Conservation (phyloP, 192 early-diverging fungal species). For the Coemansia sp. region DNA sequence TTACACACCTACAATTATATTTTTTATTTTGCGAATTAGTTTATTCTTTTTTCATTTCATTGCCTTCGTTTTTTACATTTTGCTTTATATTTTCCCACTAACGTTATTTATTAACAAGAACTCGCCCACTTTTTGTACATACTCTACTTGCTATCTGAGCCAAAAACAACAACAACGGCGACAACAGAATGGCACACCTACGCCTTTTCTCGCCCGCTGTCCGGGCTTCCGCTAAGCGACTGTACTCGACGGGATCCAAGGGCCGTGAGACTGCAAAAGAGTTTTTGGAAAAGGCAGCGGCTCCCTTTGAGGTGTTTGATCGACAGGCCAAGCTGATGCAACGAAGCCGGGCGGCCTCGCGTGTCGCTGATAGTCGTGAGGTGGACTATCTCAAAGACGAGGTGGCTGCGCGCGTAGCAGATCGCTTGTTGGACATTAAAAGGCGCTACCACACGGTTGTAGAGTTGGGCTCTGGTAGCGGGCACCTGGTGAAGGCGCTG, state of each 20-base stretch:
- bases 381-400: constrained; percentile 94
- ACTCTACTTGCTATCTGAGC: too few relatives aligned
- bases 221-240: neutral
- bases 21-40: too few relatives aligned
- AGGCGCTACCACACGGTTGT: constrained; percentile 79
- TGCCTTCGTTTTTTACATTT: too few relatives aligned
- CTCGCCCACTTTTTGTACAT: too few relatives aligned
- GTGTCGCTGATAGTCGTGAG: constrained; percentile 56
- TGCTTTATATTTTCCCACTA: too few relatives aligned
- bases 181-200: too few relatives aligned
- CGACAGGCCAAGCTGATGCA: constrained; percentile 72
- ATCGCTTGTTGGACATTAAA: constrained; percentile 90
- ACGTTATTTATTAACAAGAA: too few relatives aligned
- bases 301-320: constrained; percentile 71
- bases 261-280: constrained; percentile 45
- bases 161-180: too few relatives aligned
- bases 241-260: constrained; percentile 6
- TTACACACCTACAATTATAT: too few relatives aligned
- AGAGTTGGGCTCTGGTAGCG: constrained; percentile 84
- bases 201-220: too few relatives aligned
- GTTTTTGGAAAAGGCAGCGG: constrained; percentile 34
- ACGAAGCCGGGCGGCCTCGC: constrained; percentile 65
- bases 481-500: constrained; percentile 80
- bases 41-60: too few relatives aligned
- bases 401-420: constrained; percentile 79